Percentiles rank a stretch among this genome's conserved stretches.
phyloP scores from a whole-genome alignment of 1,284 basidiomycete genomes.

The Singerocomus inundabilis region DNA sequence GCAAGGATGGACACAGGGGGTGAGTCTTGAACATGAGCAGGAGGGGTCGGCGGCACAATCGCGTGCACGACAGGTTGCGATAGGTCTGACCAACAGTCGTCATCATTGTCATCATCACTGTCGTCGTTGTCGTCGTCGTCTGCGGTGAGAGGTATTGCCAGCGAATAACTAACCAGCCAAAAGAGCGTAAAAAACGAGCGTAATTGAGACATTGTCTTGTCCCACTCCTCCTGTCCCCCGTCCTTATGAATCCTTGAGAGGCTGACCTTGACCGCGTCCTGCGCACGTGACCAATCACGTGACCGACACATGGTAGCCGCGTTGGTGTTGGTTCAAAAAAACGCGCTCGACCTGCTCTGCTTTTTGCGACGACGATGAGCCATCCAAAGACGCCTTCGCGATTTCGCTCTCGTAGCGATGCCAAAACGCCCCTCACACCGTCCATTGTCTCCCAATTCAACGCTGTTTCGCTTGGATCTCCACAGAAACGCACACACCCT shows the following conservation, averaged over 20 bases:
- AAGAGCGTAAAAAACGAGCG: constrained; percentile 23
- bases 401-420: constrained; percentile 64
- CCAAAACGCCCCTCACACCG: constrained; percentile 69
- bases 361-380: constrained; percentile 22
- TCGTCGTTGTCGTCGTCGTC: constrained; percentile 12
- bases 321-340: constrained; percentile 16
- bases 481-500: constrained; percentile 39
- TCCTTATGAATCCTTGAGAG: constrained; percentile 17
- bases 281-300: constrained; percentile 26
- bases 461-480: constrained; percentile 48
- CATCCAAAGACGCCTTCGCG: constrained; percentile 64
- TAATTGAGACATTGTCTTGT: constrained; percentile 14
- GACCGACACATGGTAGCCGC: constrained; percentile 12
- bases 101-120: neutral
- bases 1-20: constrained; percentile 13
- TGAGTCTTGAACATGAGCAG: neutral
- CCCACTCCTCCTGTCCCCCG: neutral
- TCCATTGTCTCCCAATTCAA: constrained; percentile 58
- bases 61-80: neutral
- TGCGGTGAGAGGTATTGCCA: constrained; percentile 14
- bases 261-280: constrained; percentile 21
- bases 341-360: neutral
- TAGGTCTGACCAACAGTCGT: constrained; percentile 1
- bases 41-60: neutral
- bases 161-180: constrained; percentile 6